Evolutionary conservation across 768 basidiomycete genomes (phyloP).

Genomic region (Imleria badia): DNA sequence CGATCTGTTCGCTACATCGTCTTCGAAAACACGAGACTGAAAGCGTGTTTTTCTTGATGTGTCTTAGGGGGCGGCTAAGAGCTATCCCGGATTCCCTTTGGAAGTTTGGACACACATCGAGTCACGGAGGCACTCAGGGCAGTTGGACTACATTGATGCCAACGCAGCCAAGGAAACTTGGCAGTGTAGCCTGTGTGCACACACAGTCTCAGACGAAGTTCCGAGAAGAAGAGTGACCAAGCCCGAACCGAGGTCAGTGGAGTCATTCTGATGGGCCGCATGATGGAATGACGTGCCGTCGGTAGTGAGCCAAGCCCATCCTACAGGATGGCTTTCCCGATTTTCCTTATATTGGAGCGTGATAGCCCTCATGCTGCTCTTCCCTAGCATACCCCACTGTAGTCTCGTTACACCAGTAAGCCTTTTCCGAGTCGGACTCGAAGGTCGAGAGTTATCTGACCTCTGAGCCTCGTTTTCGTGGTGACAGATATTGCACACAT

Average conservation of each 20-base stretch:
- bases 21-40: slow-evolving; percentile 1
- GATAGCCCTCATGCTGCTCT: not conserved
- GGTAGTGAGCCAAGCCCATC: slow-evolving; percentile 15
- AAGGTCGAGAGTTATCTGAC: not conserved
- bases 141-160: not conserved
- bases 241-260: not conserved
- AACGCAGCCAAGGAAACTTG: not conserved
- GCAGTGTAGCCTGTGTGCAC: not conserved
- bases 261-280: slow-evolving; percentile 2
- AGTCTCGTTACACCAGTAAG: slow-evolving; percentile 5
- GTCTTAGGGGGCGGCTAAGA: not conserved
- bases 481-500: not conserved
- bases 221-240: not conserved
- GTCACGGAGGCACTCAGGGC: not conserved
- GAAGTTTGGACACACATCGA: no score
- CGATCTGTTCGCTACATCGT: not conserved
- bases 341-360: slow-evolving; percentile 6
- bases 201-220: no score
- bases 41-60: not conserved
- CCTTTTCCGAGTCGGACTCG: not conserved
- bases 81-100: not conserved
- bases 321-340: not conserved
- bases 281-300: slow-evolving; percentile 2
- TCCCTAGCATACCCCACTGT: not conserved
- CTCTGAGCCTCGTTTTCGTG: not conserved